These are phyloP conservation scores for Penicillium sp. DNA, from an alignment of 2,329 filamentous ascomycete genomes.

Conservation along the genomic window DNA sequence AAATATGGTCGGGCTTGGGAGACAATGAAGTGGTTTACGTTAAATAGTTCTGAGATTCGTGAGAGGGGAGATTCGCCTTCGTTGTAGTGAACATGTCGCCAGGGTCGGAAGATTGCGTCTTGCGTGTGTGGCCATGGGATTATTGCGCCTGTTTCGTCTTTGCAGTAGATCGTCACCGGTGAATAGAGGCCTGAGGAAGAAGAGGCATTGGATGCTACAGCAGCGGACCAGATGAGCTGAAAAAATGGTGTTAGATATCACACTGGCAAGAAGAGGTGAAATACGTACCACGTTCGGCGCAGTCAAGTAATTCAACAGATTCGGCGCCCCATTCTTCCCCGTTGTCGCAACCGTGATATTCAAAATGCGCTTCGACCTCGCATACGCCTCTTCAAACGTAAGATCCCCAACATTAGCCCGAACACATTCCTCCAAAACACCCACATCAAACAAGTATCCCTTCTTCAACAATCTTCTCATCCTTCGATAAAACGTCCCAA, in stretches of 20 bases:
- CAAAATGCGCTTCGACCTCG: slow-evolving; percentile 76
- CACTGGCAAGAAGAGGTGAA: background rate
- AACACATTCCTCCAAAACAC: slow-evolving; percentile 78
- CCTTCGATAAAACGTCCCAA: slow-evolving; percentile 64
- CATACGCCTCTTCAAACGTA: slow-evolving; percentile 91
- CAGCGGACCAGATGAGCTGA: slow-evolving; percentile 59
- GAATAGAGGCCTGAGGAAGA: slow-evolving; percentile 65
- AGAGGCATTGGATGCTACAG: slow-evolving; percentile 43
- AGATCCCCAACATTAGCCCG: slow-evolving; percentile 81
- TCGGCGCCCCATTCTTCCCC: slow-evolving; percentile 72
- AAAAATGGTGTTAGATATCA: slow-evolving; percentile 5
- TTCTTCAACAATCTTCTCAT: slow-evolving; percentile 67
- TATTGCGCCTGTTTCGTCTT: slow-evolving; percentile 69
- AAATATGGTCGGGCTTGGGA: slow-evolving; percentile 89
- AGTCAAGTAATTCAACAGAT: slow-evolving; percentile 85
- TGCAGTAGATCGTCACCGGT: slow-evolving; percentile 69
- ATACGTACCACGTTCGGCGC: slow-evolving; percentile 81
- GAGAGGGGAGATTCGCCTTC: slow-evolving; percentile 67
- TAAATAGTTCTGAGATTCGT: slow-evolving; percentile 78
- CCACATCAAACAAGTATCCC: slow-evolving; percentile 80
- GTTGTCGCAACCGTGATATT: slow-evolving; percentile 88
- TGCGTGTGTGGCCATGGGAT: slow-evolving; percentile 67
- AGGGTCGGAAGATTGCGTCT: slow-evolving; percentile 65
- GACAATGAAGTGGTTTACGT: slow-evolving; percentile 93
- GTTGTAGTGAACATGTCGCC: slow-evolving; percentile 63